Evolutionary conservation across 163 green algal genomes (phyloP).

Genomic region (Scenedesmus sp.): DNA sequence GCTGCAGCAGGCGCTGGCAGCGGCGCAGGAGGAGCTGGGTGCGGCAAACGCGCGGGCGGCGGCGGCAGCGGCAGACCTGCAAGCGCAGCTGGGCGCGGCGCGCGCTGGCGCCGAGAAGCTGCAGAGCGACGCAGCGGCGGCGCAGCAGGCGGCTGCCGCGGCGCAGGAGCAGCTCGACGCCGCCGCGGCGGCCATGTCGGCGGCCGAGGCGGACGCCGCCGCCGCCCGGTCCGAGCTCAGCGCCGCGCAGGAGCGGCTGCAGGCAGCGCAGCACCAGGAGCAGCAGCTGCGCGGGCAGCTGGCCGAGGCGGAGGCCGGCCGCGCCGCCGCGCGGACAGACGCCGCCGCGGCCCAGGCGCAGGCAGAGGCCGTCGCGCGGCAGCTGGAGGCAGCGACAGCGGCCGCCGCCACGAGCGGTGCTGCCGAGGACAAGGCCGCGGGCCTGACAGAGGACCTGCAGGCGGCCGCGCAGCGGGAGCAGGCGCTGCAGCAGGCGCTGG

Average conservation of each 20-base stretch:
- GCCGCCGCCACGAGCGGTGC: no score
- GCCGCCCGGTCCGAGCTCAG: background rate
- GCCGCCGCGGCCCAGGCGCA: conserved; percentile 22
- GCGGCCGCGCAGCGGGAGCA: conserved; percentile 19
- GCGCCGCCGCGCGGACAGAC: background rate
- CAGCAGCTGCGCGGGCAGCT: conserved; percentile 18
- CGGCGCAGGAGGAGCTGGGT: background rate
- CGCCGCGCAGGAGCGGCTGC: conserved; percentile 2
- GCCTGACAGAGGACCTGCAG: no score
- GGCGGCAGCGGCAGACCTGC: background rate
- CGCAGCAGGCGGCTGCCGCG: no score
- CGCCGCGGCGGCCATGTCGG: background rate
- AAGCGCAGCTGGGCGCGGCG: no score
- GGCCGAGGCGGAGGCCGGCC: background rate
- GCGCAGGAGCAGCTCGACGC: conserved; percentile 19
- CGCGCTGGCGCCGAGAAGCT: no score
- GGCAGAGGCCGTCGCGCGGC: no score
- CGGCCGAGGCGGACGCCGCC: background rate
- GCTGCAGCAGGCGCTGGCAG: conserved; percentile 8
- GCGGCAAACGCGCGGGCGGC: no score
- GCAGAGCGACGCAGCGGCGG: no score
- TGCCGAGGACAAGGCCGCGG: background rate
- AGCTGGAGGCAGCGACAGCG: no score
- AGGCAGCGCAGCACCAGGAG: background rate
- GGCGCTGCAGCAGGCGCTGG: background rate